phyloP scores from a whole-genome alignment of 2,329 filamentous ascomycete species.

The Corynespora cassiicola region DNA sequence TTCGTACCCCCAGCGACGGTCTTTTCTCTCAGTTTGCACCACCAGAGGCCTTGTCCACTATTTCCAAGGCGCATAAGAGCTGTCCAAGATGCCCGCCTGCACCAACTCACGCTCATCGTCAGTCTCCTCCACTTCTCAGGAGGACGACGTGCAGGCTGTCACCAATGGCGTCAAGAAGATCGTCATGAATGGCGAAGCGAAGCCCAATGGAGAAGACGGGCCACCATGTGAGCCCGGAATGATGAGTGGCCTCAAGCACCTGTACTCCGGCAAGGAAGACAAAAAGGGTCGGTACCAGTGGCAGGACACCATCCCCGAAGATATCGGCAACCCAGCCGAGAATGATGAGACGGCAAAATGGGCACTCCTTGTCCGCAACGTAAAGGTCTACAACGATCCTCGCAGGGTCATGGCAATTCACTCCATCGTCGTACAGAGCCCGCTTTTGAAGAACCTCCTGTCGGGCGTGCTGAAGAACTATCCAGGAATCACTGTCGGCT shows the following conservation, averaged over 20 bases:
- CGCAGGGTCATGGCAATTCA: slow-evolving; percentile 67
- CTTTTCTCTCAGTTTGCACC: too few relatives aligned
- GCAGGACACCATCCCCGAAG: slow-evolving; percentile 42
- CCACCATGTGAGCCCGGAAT: slow-evolving; percentile 41
- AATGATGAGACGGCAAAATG: slow-evolving; percentile 68
- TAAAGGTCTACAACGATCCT: slow-evolving; percentile 55
- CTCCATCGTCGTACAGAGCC: slow-evolving; percentile 70
- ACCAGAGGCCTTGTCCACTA: too few relatives aligned
- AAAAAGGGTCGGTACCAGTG: slow-evolving; percentile 42
- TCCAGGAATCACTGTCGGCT: slow-evolving; percentile 65
- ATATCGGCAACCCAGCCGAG: slow-evolving; percentile 54
- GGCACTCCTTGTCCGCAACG: slow-evolving; percentile 54
- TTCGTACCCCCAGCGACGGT: too few relatives aligned
- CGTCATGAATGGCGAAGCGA: slow-evolving; percentile 8
- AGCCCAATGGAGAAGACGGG: slow-evolving; percentile 7
- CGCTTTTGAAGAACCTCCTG: slow-evolving; percentile 65
- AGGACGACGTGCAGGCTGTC: slow-evolving; percentile 4
- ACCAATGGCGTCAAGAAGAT: slow-evolving; percentile 13
- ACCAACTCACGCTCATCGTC: slow-evolving; percentile 1
- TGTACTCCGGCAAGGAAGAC: slow-evolving; percentile 57
- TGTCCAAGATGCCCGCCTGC: slow-evolving; percentile 8
- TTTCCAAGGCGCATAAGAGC: too few relatives aligned
- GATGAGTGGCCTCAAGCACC: slow-evolving; percentile 51
- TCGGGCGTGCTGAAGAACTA: slow-evolving; percentile 64
- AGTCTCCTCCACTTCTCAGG: slow-evolving; percentile 9